A percentile compares a stretch with the other conserved stretches of the same genome.
Evolutionary conservation across 345 rosid genomes (phyloP).

Genomic region (Sonneratia alba): DNA sequence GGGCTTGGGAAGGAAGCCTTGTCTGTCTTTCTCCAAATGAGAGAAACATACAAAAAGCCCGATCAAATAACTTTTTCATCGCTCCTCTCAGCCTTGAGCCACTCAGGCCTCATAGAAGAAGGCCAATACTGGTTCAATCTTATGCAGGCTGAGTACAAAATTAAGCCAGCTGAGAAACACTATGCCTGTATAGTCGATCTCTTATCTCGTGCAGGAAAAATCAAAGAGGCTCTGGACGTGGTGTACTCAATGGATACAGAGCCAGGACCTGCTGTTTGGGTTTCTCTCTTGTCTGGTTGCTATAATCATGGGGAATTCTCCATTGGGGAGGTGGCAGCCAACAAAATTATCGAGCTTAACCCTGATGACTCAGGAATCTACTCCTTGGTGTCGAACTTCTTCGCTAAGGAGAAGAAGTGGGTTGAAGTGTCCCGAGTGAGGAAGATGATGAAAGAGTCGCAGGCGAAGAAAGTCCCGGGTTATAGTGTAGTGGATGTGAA

Average conservation of each 20-base stretch:
- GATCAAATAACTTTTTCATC: constrained; percentile 62
- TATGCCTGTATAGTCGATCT: constrained; percentile 67
- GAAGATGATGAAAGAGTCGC: constrained; percentile 45
- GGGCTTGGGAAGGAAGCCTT: constrained; percentile 59
- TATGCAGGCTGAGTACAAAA: constrained; percentile 35
- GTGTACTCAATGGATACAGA: constrained; percentile 35
- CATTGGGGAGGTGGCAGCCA: constrained; percentile 53
- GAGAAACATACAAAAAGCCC: constrained; percentile 30
- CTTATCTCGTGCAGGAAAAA: constrained; percentile 55
- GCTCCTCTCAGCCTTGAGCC: constrained; percentile 67
- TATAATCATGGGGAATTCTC: constrained; percentile 34
- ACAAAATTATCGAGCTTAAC: constrained; percentile 42
- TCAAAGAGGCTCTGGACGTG: constrained; percentile 51
- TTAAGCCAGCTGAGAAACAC: constrained; percentile 55
- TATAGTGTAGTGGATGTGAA: constrained; percentile 48
- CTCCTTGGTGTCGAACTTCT: constrained; percentile 59
- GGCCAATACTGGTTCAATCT: constrained; percentile 46
- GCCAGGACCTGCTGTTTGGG: constrained; percentile 53
- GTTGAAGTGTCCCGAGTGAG: constrained; percentile 45
- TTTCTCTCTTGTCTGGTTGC: constrained; percentile 76
- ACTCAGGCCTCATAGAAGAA: constrained; percentile 55
- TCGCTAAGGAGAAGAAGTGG: constrained; percentile 49
- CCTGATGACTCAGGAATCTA: constrained; percentile 53
- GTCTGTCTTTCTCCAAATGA: constrained; percentile 44
- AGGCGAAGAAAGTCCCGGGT: constrained; percentile 57